These are phyloP conservation scores for Melanomma pulvis-pyrius DNA, from an alignment of 495 filamentous ascomycete species.

Conservation along the genomic window DNA sequence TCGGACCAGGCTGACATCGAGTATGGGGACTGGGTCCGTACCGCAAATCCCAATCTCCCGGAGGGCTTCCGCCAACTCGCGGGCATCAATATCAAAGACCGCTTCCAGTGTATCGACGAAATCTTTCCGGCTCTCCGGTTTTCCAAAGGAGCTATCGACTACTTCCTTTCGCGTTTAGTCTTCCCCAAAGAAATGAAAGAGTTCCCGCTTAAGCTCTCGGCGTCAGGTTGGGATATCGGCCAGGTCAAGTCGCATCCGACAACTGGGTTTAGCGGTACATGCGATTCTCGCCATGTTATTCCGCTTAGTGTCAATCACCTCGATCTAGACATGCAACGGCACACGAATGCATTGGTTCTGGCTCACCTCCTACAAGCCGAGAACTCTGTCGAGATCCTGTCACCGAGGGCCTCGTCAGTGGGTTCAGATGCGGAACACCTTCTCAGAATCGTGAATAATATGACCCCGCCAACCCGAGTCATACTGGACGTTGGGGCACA, in stretches of 20 bases:
- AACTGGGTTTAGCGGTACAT: slow-evolving; percentile 75
- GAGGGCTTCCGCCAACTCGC: slow-evolving; percentile 50
- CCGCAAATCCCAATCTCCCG: not conserved
- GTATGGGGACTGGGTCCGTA: slow-evolving; percentile 24
- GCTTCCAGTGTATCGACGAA: slow-evolving; percentile 37
- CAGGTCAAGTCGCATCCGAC: slow-evolving; percentile 53
- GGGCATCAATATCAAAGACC: slow-evolving; percentile 65
- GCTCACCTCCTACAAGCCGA: slow-evolving; percentile 58
- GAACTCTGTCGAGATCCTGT: slow-evolving; percentile 47
- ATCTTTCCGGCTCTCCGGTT: slow-evolving; percentile 60
- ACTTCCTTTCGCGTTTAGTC: slow-evolving; percentile 62
- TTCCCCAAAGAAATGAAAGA: slow-evolving; percentile 68
- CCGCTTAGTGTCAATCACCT: slow-evolving; percentile 59
- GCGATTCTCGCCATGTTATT: slow-evolving; percentile 62
- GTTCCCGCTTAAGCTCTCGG: slow-evolving; percentile 66
- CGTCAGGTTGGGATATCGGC: slow-evolving; percentile 72
- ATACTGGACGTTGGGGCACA: slow-evolving; percentile 77
- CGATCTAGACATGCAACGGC: slow-evolving; percentile 58
- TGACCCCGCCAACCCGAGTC: slow-evolving; percentile 54
- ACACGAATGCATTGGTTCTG: slow-evolving; percentile 69
- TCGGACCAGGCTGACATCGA: slow-evolving; percentile 57
- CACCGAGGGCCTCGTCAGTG: not conserved
- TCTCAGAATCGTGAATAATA: slow-evolving; percentile 49
- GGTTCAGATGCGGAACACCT: slow-evolving; percentile 46
- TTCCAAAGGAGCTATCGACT: slow-evolving; percentile 61